Conservation (phyloP, 805 yeast genomes). For the Helenozyma rhizophorensis region DNA sequence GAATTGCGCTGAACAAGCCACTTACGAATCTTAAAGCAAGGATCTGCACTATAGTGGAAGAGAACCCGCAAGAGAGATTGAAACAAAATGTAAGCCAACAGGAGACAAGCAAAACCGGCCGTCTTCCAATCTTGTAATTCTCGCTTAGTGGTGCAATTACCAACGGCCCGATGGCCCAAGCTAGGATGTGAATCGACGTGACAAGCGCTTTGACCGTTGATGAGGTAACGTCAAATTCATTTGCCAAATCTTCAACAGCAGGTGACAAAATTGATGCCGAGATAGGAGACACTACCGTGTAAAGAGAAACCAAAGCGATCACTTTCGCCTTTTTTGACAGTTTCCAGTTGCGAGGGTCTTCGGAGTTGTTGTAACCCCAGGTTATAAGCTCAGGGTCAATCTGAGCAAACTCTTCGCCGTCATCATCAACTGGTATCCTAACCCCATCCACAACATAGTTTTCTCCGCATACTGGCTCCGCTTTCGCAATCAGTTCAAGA, state of each 20-base stretch:
- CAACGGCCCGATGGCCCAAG: constrained; percentile 40
- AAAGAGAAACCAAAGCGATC: constrained; percentile 27
- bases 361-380: constrained; percentile 31
- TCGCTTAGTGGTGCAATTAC: constrained; percentile 38
- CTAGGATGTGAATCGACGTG: constrained; percentile 33
- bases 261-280: constrained; percentile 39
- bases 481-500: constrained; percentile 17
- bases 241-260: constrained; percentile 25
- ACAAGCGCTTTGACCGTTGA: constrained; percentile 24
- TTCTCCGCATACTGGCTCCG: constrained; percentile 1
- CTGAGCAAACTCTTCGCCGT: constrained; percentile 28
- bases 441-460: constrained; percentile 10
- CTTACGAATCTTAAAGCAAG: constrained; percentile 31
- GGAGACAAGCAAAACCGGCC: constrained; percentile 27
- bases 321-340: constrained; percentile 17
- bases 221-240: constrained; percentile 26
- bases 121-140: constrained; percentile 33
- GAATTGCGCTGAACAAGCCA: constrained; percentile 36
- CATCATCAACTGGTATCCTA: constrained; percentile 22
- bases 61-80: constrained; percentile 35
- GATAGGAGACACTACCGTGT: constrained; percentile 38
- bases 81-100: constrained; percentile 32
- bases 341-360: constrained; percentile 35
- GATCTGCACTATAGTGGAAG: constrained; percentile 29
- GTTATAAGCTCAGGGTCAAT: constrained; percentile 37